Conservation (phyloP, 495 filamentous ascomycete genomes). For the Aspergillus asperescens region DNA sequence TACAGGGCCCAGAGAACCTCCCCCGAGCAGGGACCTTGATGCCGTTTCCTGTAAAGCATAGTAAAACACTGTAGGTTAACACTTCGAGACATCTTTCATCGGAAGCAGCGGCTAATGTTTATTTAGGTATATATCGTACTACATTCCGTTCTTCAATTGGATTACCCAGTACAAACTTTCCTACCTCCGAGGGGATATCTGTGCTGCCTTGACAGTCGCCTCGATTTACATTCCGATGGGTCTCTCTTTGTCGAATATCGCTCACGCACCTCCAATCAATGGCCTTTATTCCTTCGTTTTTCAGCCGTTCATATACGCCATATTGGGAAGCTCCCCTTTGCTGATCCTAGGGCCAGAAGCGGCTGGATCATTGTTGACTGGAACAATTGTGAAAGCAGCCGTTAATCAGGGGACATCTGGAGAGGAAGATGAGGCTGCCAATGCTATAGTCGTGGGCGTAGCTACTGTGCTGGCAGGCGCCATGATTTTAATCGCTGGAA, state of each 20-base stretch:
- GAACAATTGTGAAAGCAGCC: slow-evolving; percentile 74
- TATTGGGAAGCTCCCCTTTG: slow-evolving; percentile 83
- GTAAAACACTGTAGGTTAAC: slow-evolving; percentile 32
- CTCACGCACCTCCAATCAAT: slow-evolving; percentile 87
- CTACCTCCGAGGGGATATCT: slow-evolving; percentile 78
- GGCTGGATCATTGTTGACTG: slow-evolving; percentile 83
- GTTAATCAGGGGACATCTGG: slow-evolving; percentile 60
- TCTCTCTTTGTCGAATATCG: slow-evolving; percentile 85
- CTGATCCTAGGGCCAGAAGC: slow-evolving; percentile 97
- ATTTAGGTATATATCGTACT: slow-evolving; percentile 82
- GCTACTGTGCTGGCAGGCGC: slow-evolving; percentile 81
- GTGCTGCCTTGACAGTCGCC: slow-evolving; percentile 82
- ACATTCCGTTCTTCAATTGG: slow-evolving; percentile 88
- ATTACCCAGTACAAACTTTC: slow-evolving; percentile 74
- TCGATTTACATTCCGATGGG: slow-evolving; percentile 99
- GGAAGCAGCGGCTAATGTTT: not conserved
- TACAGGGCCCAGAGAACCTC: slow-evolving; percentile 30
- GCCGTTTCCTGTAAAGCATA: slow-evolving; percentile 26
- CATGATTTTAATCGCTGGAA: slow-evolving; percentile 77
- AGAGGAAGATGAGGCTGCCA: slow-evolving; percentile 64
- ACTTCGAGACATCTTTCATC: not conserved
- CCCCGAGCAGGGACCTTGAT: slow-evolving; percentile 31
- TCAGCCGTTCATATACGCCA: slow-evolving; percentile 82
- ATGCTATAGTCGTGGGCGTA: slow-evolving; percentile 82
- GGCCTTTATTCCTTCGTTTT: slow-evolving; percentile 95